Base-by-base conservation (phyloP, 139 green algal species). In the Chlorella ohadii region DNA sequence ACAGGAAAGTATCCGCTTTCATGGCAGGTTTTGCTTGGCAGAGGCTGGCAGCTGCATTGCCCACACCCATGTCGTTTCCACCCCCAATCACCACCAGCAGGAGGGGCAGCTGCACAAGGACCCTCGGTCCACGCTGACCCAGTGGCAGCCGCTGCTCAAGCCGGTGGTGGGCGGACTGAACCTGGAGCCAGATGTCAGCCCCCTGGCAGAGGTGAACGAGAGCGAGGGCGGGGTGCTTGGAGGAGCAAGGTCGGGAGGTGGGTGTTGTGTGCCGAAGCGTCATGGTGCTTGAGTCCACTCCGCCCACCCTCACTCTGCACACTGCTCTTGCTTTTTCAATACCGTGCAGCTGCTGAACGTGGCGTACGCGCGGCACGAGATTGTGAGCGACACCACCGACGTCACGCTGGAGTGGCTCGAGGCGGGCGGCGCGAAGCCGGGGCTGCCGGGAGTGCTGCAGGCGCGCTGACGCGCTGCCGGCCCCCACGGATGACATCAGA, bases 271-370 rank as follows among this genome's bases (percentile, higher is more conserved):
- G n/a, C n/a, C n/a, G n/a, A n/a, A n/a, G n/a, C n/a, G n/a, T n/a
- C n/a, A n/a, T n/a, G n/a, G n/a, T n/a, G n/a, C n/a, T n/a, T n/a
- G n/a, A n/a, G n/a, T n/a, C n/a, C n/a, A n/a, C n/a, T n/a, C n/a
- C n/a, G n/a, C n/a, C n/a, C n/a, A n/a, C n/a, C n/a, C n/a, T n/a
- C n/a, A n/a, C n/a, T n/a, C n/a, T n/a, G n/a, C n/a, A n/a, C n/a
- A n/a, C n/a, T n/a, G n/a, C n/a, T n/a, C n/a, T n/a, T n/a, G n/a
- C n/a, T n/a, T n/a, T n/a, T n/a, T n/a, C n/a, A n/a, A n/a, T n/a
- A n/a, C n/a, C n/a, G n/a, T n/a, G 67, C n/a, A 82, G 76, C 76
- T 82, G 76, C 76, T 82, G 19, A 82, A 82, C 59, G 38, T 82
- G 34, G 76, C 76, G 0, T 72, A 51, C 5, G 76, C 76, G 38